Percentiles rank a stretch among this genome's conserved stretches.
Evolutionary conservation across 73 alveolate species (phyloP).

Genomic region (Symbiodinium natans): DNA sequence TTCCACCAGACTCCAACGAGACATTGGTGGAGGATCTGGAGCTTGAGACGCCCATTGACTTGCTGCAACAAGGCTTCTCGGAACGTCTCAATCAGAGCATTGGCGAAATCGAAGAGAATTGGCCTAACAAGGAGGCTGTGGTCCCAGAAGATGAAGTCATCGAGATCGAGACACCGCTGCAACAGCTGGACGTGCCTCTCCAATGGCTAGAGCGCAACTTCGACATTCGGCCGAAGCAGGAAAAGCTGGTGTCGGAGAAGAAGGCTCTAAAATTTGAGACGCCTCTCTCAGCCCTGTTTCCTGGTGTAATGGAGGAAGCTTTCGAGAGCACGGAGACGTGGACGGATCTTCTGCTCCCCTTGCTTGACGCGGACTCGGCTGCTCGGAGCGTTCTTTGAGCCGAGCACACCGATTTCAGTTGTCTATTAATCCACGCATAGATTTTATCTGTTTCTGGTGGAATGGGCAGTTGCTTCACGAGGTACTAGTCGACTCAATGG

Average conservation of each 20-base stretch:
- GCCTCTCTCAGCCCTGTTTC: conserved; percentile 50
- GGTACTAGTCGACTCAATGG: conserved; percentile 45
- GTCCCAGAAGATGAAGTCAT: conserved; percentile 34
- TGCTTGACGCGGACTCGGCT: conserved; percentile 37
- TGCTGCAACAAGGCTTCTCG: conserved; percentile 25
- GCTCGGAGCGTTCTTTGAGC: not conserved
- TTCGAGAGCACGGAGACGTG: conserved; percentile 48
- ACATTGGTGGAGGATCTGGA: conserved; percentile 2
- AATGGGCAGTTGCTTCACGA: not conserved
- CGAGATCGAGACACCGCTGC: conserved; percentile 55
- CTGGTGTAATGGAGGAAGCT: not conserved
- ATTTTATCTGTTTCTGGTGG: not conserved
- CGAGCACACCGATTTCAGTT: not conserved
- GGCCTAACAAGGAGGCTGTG: conserved; percentile 48
- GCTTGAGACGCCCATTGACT: conserved; percentile 49
- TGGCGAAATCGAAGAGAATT: not conserved
- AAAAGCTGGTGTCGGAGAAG: conserved; percentile 27
- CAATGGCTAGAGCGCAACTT: not conserved
- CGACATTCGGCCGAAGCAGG: conserved; percentile 32
- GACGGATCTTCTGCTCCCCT: conserved; percentile 61
- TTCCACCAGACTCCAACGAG: conserved; percentile 67
- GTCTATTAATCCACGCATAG: too few species aligned
- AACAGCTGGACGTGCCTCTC: not conserved
- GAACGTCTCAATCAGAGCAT: not conserved
- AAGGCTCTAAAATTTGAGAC: conserved; percentile 31